A percentile compares a stretch with the other conserved stretches of the same genome.
These are phyloP conservation scores for Trichoderma harzianum DNA, from an alignment of 2,329 filamentous ascomycete species.

Conservation along the genomic window DNA sequence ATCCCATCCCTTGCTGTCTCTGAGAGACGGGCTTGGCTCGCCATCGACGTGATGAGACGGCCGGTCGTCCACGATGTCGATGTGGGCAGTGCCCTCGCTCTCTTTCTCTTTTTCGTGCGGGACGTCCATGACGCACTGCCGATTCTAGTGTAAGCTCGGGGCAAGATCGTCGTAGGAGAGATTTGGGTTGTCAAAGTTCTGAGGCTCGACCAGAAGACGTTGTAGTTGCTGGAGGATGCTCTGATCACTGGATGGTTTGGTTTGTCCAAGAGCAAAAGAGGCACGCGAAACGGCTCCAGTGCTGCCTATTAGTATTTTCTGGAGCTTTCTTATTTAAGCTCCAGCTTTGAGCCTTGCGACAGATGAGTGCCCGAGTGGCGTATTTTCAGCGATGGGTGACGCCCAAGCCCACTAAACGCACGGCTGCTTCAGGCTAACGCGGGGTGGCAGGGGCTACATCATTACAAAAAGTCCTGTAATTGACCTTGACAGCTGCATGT, in stretches of 20 bases:
- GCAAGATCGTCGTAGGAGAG: not conserved
- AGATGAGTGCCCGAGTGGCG: not conserved
- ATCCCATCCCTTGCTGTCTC: conserved; percentile 73
- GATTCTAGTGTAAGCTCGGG: not conserved
- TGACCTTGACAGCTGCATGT: not conserved
- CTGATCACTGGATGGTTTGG: not conserved
- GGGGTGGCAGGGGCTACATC: conserved; percentile 4
- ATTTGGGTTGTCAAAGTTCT: not conserved
- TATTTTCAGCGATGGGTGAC: conserved; percentile 13
- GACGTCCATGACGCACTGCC: conserved; percentile 39
- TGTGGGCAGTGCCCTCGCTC: conserved; percentile 40
- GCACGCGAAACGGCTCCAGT: not conserved
- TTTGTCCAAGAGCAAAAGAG: not conserved
- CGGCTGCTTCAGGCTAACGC: conserved; percentile 3
- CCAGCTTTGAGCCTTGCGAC: not conserved
- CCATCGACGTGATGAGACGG: conserved; percentile 38
- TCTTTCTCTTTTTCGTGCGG: conserved; percentile 39
- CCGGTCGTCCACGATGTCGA: conserved; percentile 48
- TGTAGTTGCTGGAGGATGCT: not conserved
- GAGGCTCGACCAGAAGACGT: not conserved
- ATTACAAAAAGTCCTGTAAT: not conserved
- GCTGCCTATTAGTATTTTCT: not conserved
- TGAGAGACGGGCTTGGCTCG: conserved; percentile 46
- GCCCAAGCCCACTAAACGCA: not conserved
- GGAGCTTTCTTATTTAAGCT: not conserved